These are phyloP conservation scores for Ganoderma boninense DNA, from an alignment of 1,284 basidiomycete genomes.

Conservation along the genomic window DNA sequence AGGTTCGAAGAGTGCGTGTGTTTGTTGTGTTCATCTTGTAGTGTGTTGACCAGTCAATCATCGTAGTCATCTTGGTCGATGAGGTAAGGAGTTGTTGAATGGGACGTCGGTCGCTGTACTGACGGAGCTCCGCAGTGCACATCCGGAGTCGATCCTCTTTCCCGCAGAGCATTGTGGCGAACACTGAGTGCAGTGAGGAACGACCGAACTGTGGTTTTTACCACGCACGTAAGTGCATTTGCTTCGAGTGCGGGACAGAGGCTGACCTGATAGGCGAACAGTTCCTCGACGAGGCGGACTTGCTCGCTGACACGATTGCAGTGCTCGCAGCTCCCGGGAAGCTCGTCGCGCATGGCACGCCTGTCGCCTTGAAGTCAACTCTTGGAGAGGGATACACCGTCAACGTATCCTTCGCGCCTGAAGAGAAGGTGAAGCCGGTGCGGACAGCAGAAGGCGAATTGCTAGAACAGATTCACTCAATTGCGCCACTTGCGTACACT, in stretches of 20 bases:
- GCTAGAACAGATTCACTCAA: conserved; percentile 50
- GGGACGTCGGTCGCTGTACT: neutral
- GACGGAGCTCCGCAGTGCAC: conserved; percentile 57
- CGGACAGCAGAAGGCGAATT: conserved; percentile 44
- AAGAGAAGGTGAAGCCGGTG: conserved; percentile 39
- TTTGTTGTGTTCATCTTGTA: neutral
- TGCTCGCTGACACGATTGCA: conserved; percentile 79
- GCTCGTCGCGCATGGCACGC: conserved; percentile 75
- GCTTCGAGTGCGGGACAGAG: neutral
- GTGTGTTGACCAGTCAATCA: neutral
- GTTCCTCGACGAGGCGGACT: conserved; percentile 85
- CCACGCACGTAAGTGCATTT: conserved; percentile 63
- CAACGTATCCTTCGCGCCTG: conserved; percentile 54
- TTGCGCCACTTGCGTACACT: conserved; percentile 57
- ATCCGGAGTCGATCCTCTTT: conserved; percentile 83
- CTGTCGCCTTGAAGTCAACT: conserved; percentile 75
- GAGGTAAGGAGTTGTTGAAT: conserved; percentile 48
- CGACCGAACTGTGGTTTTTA: conserved; percentile 71
- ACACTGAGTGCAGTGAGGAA: conserved; percentile 73
- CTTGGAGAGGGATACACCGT: conserved; percentile 78
- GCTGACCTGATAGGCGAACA: conserved; percentile 34
- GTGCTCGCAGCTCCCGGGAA: conserved; percentile 81
- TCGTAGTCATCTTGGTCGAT: conserved; percentile 78
- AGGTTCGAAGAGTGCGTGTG: conserved; percentile 65
- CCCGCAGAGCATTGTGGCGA: conserved; percentile 80